Evolutionary conservation across 2,329 filamentous ascomycete genomes (phyloP).

Genomic region (Monilinia fructigena): DNA sequence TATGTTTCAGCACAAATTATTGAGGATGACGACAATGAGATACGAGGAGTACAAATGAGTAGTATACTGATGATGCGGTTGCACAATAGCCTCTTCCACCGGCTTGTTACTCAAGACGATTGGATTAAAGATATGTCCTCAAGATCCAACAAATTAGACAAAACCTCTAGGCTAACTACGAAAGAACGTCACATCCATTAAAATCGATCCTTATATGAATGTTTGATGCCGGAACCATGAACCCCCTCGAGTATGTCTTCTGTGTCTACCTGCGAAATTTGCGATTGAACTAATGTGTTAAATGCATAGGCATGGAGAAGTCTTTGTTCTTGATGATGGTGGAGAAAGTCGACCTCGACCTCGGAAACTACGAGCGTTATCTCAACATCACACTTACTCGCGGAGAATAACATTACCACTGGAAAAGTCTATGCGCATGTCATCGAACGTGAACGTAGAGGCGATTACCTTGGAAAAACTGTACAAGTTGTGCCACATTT

Average conservation of each 20-base stretch:
- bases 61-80: conserved; percentile 16
- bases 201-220: conserved; percentile 73
- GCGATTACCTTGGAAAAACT: conserved; percentile 76
- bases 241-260: conserved; percentile 56
- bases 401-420: conserved; percentile 95
- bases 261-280: conserved; percentile 17
- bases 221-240: conserved; percentile 69
- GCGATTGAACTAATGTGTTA: conserved; percentile 37
- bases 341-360: conserved; percentile 75
- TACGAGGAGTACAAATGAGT: background rate
- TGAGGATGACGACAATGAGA: background rate
- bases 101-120: conserved; percentile 77
- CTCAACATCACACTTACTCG: conserved; percentile 75
- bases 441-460: conserved; percentile 65
- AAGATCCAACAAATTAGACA: conserved; percentile 17
- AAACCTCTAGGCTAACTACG: conserved; percentile 38
- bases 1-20: conserved; percentile 41
- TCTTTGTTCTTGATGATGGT: conserved; percentile 82
- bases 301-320: conserved; percentile 71
- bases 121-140: conserved; percentile 68
- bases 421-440: conserved; percentile 94
- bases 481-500: conserved; percentile 92
- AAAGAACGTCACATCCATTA: conserved; percentile 61
- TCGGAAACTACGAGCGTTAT: conserved; percentile 78
- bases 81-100: conserved; percentile 60